These are phyloP conservation scores for Phalaenopsis aphrodite DNA, from an alignment of 106 monocot species.

Conservation along the genomic window DNA sequence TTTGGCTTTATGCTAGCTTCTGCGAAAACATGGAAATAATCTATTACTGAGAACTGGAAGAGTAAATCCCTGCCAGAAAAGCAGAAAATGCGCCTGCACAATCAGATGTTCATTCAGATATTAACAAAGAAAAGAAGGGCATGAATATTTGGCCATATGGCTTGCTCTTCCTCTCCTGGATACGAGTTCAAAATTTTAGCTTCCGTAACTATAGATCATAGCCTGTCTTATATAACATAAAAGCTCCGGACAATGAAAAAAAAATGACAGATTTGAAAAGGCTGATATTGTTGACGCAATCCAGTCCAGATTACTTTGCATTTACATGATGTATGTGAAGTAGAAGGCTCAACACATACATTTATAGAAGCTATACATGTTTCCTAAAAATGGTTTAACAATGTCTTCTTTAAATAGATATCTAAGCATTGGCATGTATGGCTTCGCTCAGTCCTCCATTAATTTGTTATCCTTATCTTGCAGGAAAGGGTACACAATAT, in stretches of 20 bases:
- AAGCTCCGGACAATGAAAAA: neutral
- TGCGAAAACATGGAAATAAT: too few species aligned
- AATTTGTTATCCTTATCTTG: neutral
- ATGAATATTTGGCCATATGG: neutral
- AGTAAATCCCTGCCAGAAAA: neutral
- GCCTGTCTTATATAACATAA: neutral
- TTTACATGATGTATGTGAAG: neutral
- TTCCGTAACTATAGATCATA: neutral
- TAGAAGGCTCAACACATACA: neutral
- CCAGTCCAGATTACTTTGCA: too few species aligned
- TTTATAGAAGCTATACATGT: neutral
- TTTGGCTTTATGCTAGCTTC: too few species aligned
- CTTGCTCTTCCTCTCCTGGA: neutral
- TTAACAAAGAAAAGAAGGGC: neutral
- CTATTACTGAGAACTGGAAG: neutral
- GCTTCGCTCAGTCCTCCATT: too few species aligned
- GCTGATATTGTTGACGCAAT: neutral
- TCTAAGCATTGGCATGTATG: too few species aligned
- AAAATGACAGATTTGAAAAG: neutral
- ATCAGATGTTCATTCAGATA: neutral
- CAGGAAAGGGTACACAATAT: slow-evolving; percentile 40
- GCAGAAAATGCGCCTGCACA: neutral
- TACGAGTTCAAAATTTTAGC: neutral
- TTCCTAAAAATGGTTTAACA: too few species aligned
- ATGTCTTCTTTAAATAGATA: too few species aligned